phyloP scores from a whole-genome alignment of 305 asterid species.

The Salvia sclarea region DNA sequence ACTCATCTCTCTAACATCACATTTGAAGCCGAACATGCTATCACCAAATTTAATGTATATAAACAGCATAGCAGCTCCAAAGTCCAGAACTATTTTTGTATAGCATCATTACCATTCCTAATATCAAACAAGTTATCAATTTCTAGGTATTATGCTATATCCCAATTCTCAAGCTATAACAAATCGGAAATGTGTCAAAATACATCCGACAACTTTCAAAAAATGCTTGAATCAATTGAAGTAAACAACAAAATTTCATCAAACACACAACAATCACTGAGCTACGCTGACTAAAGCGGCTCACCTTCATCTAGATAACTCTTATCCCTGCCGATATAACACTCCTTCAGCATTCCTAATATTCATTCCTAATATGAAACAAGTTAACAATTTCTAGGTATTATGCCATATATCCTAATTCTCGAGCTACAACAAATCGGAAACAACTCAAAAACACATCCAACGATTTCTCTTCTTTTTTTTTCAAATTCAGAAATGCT shows the following conservation, averaged over 20 bases:
- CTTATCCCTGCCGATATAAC: too few species aligned
- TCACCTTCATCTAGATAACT: too few species aligned
- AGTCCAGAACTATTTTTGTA: neutral
- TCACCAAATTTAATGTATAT: conserved; percentile 7
- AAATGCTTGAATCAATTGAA: neutral
- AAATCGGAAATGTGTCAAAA: neutral
- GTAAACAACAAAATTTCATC: neutral
- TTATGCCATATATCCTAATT: neutral
- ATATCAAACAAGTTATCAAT: neutral
- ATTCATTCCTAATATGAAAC: neutral
- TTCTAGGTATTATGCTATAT: neutral
- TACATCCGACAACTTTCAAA: neutral
- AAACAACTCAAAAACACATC: neutral
- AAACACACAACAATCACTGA: conserved; percentile 1
- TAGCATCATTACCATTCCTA: conserved; percentile 13
- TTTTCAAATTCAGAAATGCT: neutral
- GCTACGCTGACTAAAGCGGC: conserved; percentile 27
- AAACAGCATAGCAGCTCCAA: conserved; percentile 11
- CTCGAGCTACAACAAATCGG: neutral
- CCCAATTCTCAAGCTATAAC: neutral
- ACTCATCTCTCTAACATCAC: neutral
- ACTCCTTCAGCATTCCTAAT: too few species aligned
- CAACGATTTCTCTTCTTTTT: too few species aligned
- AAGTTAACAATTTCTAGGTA: neutral
- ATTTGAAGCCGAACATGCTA: neutral